Conservation (phyloP, 1,139 yeast genomes). For the Candida sp. region DNA sequence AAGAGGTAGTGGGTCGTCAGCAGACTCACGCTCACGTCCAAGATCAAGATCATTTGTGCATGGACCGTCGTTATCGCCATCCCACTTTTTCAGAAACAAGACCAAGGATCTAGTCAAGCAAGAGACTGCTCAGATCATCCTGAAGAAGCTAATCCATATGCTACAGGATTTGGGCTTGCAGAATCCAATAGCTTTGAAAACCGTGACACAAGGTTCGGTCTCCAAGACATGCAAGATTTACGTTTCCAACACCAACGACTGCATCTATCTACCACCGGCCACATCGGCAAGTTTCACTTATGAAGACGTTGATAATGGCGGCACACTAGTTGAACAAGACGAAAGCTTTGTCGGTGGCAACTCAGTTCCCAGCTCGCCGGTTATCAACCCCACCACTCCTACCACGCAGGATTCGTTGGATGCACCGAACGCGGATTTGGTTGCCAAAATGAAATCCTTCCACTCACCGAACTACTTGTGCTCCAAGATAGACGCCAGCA, state of each 20-base stretch:
- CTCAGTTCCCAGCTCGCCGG: not conserved
- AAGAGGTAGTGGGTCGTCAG: not conserved
- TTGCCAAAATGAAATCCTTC: conserved; percentile 19
- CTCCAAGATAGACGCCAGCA: conserved; percentile 43
- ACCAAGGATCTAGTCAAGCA: conserved; percentile 45
- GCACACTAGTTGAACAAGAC: conserved; percentile 16
- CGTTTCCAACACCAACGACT: conserved; percentile 46
- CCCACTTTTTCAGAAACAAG: conserved; percentile 16
- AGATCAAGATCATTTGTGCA: conserved; percentile 5
- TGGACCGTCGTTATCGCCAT: conserved; percentile 11
- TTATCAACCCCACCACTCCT: not conserved
- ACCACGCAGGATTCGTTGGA: not conserved
- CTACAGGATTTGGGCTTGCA: conserved; percentile 47
- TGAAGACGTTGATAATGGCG: conserved; percentile 51
- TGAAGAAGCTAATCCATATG: conserved; percentile 36
- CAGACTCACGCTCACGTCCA: conserved; percentile 13
- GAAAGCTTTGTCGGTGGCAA: not conserved
- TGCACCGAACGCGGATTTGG: conserved; percentile 1
- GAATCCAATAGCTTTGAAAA: conserved; percentile 40
- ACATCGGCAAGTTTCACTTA: conserved; percentile 47
- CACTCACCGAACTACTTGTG: conserved; percentile 44
- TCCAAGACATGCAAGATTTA: conserved; percentile 36
- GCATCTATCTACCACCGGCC: conserved; percentile 47
- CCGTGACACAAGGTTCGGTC: conserved; percentile 24
- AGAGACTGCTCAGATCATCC: conserved; percentile 42